phyloP scores from a whole-genome alignment of 495 filamentous ascomycete species.

The Saxispiralis lemnorum region DNA sequence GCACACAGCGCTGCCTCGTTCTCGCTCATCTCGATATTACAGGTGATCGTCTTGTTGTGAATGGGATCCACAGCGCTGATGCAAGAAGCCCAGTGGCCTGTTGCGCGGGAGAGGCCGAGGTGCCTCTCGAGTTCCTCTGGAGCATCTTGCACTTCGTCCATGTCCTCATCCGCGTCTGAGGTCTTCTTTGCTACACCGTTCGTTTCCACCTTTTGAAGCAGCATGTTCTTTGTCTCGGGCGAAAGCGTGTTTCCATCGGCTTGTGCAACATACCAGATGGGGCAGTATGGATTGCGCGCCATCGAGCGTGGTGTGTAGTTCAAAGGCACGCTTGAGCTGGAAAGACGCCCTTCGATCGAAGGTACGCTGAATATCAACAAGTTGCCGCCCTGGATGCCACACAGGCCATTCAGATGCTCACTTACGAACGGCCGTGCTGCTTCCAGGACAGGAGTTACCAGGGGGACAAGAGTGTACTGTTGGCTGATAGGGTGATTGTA shows the following conservation, averaged over 20 bases:
- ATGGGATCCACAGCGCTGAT: constrained; percentile 79
- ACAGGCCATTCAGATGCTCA: constrained; percentile 73
- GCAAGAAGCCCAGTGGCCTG: constrained; percentile 85
- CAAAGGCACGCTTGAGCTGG: not conserved
- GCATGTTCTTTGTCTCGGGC: constrained; percentile 45
- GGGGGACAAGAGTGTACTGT: constrained; percentile 74
- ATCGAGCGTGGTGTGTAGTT: constrained; percentile 72
- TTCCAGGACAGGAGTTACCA: constrained; percentile 63
- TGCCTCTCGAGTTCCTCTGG: constrained; percentile 30
- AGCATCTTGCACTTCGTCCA: constrained; percentile 3
- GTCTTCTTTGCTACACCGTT: not conserved
- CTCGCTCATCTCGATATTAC: constrained; percentile 61
- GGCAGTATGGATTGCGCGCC: constrained; percentile 70
- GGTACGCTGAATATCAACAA: constrained; percentile 26
- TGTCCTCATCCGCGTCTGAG: not conserved
- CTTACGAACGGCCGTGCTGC: constrained; percentile 94
- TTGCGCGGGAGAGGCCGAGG: constrained; percentile 72
- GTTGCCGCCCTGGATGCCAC: constrained; percentile 81
- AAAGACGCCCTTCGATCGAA: constrained; percentile 15
- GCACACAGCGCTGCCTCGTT: constrained; percentile 87
- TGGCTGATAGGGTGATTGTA: constrained; percentile 72
- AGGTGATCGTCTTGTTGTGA: constrained; percentile 49
- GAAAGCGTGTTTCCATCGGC: constrained; percentile 79
- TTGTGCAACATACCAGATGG: constrained; percentile 84
- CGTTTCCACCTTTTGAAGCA: constrained; percentile 38